Conservation (phyloP, 306 rosid genomes). For the Ochetophila trinervis region DNA sequence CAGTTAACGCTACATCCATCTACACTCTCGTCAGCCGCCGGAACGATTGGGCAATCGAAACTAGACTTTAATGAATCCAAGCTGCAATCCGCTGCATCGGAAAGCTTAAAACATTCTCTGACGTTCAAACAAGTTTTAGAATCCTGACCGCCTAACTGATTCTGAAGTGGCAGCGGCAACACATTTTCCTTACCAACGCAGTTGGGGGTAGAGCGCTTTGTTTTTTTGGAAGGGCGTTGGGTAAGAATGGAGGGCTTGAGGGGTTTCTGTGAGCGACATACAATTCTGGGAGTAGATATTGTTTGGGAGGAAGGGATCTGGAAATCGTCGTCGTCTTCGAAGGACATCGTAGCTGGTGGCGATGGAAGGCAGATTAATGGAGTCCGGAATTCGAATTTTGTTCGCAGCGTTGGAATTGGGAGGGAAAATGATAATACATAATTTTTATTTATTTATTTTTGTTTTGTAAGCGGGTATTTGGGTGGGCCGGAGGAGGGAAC, state of each 20-base stretch:
- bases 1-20: constrained; percentile 9
- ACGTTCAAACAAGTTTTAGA: constrained; percentile 1
- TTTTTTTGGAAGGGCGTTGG: constrained; percentile 38
- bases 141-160: not conserved
- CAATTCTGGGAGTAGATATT: constrained; percentile 11
- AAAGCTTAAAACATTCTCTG: constrained; percentile 6
- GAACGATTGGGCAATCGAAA: constrained; percentile 24
- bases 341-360: not conserved
- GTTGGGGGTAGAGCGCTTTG: constrained; percentile 17
- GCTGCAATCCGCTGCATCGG: constrained; percentile 28
- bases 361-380: not conserved
- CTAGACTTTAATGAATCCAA: constrained; percentile 61
- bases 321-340: constrained; percentile 36
- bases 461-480: too few relatives aligned
- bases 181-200: constrained; percentile 52
- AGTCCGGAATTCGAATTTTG: not conserved
- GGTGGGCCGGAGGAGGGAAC: too few relatives aligned
- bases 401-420: too few relatives aligned
- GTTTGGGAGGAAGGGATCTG: constrained; percentile 61
- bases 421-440: too few relatives aligned
- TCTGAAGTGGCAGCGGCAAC: not conserved
- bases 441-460: too few relatives aligned
- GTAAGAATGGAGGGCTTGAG: constrained; percentile 13
- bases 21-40: not conserved
- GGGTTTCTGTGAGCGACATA: constrained; percentile 20